Conservation (phyloP, 1,284 basidiomycete species). For the Uromyces viciae-fabae region DNA sequence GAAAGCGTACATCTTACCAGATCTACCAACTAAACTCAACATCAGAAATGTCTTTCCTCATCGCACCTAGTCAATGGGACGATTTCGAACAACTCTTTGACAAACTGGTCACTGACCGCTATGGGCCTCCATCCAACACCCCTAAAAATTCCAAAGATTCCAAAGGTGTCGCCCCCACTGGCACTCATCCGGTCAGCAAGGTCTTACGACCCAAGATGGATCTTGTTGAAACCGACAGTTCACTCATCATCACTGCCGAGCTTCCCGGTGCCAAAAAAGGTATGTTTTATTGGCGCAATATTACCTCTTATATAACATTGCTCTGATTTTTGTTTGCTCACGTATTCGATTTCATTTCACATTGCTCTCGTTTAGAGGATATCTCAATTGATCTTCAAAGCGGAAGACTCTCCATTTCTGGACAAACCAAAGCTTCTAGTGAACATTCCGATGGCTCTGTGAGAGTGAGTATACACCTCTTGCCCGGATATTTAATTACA, state of each 20-base stretch:
- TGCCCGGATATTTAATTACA: background rate
- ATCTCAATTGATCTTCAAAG: conserved; percentile 42
- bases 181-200: conserved; percentile 10
- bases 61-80: conserved; percentile 35
- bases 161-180: background rate
- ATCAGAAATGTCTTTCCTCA: conserved; percentile 32
- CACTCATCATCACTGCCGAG: conserved; percentile 22
- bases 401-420: conserved; percentile 27
- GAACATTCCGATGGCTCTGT: conserved; percentile 31
- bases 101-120: conserved; percentile 40
- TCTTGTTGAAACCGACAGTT: conserved; percentile 27
- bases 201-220: conserved; percentile 29
- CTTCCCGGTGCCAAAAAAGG: conserved; percentile 39
- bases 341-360: background rate
- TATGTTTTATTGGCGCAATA: background rate
- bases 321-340: background rate
- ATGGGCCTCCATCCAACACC: conserved; percentile 13
- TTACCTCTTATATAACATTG: background rate
- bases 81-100: conserved; percentile 37
- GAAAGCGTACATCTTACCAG: no score
- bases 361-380: conserved; percentile 21
- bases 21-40: no score
- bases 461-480: conserved; percentile 10
- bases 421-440: conserved; percentile 27
- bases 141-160: conserved; percentile 1